Conservation (phyloP, 148 eudicot genomes). For the Pouteria glomerata region DNA sequence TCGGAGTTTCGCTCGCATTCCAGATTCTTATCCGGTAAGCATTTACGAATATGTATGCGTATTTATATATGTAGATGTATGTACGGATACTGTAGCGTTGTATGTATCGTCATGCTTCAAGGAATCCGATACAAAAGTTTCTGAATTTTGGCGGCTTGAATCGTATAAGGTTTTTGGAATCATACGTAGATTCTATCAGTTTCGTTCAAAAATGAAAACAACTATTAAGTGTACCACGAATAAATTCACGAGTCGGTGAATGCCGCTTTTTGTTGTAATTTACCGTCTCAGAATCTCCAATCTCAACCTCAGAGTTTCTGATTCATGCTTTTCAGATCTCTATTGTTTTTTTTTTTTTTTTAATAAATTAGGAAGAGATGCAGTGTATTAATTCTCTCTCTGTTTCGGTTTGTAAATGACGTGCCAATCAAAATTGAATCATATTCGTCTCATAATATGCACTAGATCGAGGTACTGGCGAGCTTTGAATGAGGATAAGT, state of each 20-base stretch:
- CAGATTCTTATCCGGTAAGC: background rate
- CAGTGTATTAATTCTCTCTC: no score
- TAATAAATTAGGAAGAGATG: no score
- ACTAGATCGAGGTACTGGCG: background rate
- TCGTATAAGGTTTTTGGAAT: background rate
- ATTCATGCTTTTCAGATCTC: no score
- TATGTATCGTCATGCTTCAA: no score
- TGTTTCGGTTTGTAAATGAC: background rate
- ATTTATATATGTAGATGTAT: background rate
- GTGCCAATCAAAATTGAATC: background rate
- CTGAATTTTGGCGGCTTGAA: background rate
- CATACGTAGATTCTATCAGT: background rate
- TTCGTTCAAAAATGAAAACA: background rate
- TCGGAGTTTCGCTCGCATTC: background rate
- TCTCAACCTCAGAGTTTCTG: no score
- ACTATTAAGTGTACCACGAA: background rate
- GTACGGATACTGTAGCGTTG: background rate
- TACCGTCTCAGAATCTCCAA: no score
- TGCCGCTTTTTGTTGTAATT: no score
- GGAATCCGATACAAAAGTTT: no score
- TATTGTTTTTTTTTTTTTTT: no score
- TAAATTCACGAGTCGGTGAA: no score
- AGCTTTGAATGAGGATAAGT: background rate
- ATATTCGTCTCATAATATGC: background rate
- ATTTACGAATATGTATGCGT: background rate